Conservation (phyloP, 345 rosid genomes). For the Lumnitzera littorea region DNA sequence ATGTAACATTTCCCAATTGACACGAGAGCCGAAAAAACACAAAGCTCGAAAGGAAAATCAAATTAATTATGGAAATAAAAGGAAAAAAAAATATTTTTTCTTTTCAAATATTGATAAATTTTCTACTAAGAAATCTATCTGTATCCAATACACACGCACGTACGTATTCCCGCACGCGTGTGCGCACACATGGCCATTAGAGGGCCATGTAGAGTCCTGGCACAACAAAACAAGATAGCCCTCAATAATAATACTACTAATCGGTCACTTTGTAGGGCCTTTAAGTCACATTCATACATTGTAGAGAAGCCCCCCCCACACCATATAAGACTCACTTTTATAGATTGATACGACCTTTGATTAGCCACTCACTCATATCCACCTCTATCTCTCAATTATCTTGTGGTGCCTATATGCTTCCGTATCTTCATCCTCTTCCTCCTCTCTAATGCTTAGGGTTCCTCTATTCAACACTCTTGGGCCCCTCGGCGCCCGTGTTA, state of each 20-base stretch:
- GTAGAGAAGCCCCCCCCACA: constrained; percentile 3
- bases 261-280: constrained; percentile 28
- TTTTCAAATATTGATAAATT: too few relatives aligned
- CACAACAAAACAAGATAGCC: constrained; percentile 6
- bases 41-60: too few relatives aligned
- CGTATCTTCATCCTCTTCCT: constrained; percentile 1
- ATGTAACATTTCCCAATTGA: too few relatives aligned
- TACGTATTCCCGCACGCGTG: too few relatives aligned
- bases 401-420: constrained; percentile 1
- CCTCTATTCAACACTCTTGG: too few relatives aligned
- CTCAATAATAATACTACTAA: constrained; percentile 15
- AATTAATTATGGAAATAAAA: too few relatives aligned
- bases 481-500: too few relatives aligned
- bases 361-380: constrained; percentile 17
- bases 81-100: too few relatives aligned
- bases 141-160: too few relatives aligned
- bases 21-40: too few relatives aligned
- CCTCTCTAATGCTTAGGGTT: neutral
- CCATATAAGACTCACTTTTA: constrained; percentile 14
- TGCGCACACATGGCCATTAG: neutral
- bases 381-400: neutral
- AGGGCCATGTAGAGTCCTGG: neutral
- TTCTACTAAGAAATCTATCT: too few relatives aligned
- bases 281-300: constrained; percentile 14
- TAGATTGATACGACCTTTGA: constrained; percentile 36